Conservation (phyloP, 2,329 filamentous ascomycete species). For the Emergomyces pasteurianus region DNA sequence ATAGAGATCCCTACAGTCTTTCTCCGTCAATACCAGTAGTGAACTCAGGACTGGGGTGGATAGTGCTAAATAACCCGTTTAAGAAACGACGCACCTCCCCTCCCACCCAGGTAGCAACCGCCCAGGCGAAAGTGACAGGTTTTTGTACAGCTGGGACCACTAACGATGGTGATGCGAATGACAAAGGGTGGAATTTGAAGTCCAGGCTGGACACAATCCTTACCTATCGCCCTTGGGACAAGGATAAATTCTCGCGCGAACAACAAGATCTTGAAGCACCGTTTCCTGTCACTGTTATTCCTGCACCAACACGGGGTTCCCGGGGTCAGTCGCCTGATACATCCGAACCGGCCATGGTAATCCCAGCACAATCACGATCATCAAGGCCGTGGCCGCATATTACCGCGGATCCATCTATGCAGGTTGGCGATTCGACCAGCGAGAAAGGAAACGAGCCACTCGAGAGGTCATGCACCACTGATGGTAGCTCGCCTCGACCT, state of each 20-base stretch:
- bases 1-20: constrained; percentile 18
- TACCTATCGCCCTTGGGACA: constrained; percentile 38
- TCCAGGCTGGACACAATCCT: constrained; percentile 36
- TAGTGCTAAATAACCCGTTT: constrained; percentile 45
- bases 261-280: constrained; percentile 26
- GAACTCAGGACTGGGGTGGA: constrained; percentile 32
- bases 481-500: neutral
- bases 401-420: neutral
- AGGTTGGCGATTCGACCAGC: neutral
- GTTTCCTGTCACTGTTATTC: constrained; percentile 49
- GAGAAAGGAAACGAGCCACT: neutral
- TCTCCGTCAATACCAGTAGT: constrained; percentile 20
- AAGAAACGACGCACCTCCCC: constrained; percentile 45
- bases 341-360: constrained; percentile 41
- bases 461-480: neutral
- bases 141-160: neutral
- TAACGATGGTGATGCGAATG: constrained; percentile 24
- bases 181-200: constrained; percentile 33
- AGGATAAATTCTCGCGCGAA: constrained; percentile 27
- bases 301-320: constrained; percentile 43
- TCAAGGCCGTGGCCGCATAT: constrained; percentile 38
- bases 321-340: constrained; percentile 43
- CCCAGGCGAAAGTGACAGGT: constrained; percentile 35
- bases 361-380: constrained; percentile 43
- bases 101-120: constrained; percentile 48